Base-by-base conservation (phyloP, 1,284 basidiomycete species). In the Ceratobasidium sp. region DNA sequence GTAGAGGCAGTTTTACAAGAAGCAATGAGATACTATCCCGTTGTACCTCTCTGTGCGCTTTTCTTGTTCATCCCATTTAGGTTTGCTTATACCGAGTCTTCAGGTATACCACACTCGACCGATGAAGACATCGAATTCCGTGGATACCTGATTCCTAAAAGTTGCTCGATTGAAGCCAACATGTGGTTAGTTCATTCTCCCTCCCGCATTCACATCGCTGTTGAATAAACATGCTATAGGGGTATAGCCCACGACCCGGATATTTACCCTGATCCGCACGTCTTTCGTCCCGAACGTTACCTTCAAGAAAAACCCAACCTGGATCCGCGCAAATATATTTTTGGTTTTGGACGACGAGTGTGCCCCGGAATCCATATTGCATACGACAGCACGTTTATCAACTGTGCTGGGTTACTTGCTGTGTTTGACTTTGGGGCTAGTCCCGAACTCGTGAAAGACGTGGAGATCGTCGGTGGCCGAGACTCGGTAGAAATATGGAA, bases 1-100 rank as follows among this genome's bases (percentile, higher is more conserved):
- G 46, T 65, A 21, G 62, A 73, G 36, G 80, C 80, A 1, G 48
- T 78, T 4, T 72, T 80, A 34, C 78, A 76, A 9, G 81, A 81
- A 73, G 75, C 52, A 6, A 55, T 69, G 50, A 39, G 64, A 16
- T 55, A 55, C 23, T 53, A 53, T 39, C 64, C 64, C 1, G 50
- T 55, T n/a, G 50, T 45, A 18, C 64, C 64, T 16, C 28, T 69
- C 4, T 21, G 64, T 69, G 16, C 41, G 64, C 21, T 28, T 30
- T 26, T 21, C 14, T 23, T 4, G 21, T n/a, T 26, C 39, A 28
- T n/a, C 10, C 5, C 59, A 48, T 34, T 28, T 12, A n/a, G 12
- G 52, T n/a, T 21, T 30, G n/a, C n/a, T 14, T 36, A 18, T 34
- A 4, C 30, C n/a, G 14, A 32, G 14, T 28, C 23, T 26, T 21